Base-by-base conservation (phyloP, 345 rosid species). In the Iberis pinnata region DNA sequence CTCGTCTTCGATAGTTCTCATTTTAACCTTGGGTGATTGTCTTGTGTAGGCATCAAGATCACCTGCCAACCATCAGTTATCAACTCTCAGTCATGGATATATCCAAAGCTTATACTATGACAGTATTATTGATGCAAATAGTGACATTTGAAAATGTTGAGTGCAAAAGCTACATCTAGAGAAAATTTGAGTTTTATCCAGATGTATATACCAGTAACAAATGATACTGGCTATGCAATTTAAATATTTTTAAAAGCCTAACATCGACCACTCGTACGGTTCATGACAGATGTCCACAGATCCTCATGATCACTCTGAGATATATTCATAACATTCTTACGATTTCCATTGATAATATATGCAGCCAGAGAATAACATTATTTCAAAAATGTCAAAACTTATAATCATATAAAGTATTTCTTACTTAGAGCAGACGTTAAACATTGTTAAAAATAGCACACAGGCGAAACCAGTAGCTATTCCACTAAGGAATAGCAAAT, bases 271-370 rank as follows among this genome's bases (percentile, higher is more conserved):
- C 33, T 33, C 76, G 38, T 81, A 92, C 98, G 93, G 49, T 80
- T 76, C 76, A 83, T 71, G 51, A 92, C 86, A 55, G 89, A 78
- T 35, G 26, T 63, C 97, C 97, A 89, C 8, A 89, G 80, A 60
- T 89, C 94, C 72, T 67, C 58, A 65, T 89, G 97, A 76, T 89
- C 97, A 74, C 83, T 72, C 53, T 86, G 95, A 49, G 97, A 84
- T 94, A 83, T 80, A 65, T 83, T 76, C 97, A 89, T 86, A 36
- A 89, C 79, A 74, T 84, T 89, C 77, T 89, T 89, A 93, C 93
- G 81, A 59, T 80, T 87, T 52, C 98, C 98, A 64, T 81, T 92
- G 32, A 78, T 82, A 60, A 92, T 79, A 68, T 83, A 87, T 16
- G 87, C 93, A 24, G 96, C 98, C 98, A 87, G 95, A 47, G 25